phyloP scores from a whole-genome alignment of 2,329 filamentous ascomycete species.

The Aspergillus sp. region DNA sequence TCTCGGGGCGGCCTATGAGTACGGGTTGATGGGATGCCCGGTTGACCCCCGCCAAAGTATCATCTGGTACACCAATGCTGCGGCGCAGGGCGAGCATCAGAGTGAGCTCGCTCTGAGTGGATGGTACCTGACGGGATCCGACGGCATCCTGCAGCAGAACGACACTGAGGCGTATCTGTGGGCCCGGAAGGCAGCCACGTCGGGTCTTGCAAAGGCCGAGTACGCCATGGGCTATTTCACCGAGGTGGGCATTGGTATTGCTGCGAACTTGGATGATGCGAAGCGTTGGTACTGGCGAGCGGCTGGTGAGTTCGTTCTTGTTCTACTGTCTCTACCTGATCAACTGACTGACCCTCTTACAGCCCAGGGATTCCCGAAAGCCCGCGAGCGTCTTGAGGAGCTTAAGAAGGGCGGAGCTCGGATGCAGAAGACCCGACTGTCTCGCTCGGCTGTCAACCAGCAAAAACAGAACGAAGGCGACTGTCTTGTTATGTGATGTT shows the following conservation, averaged over 20 bases:
- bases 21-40: constrained; percentile 76
- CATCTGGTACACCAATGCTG: constrained; percentile 89
- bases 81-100: constrained; percentile 91
- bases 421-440: constrained; percentile 72
- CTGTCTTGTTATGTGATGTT: constrained; percentile 55
- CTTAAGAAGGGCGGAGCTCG: constrained; percentile 77
- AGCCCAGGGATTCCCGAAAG: constrained; percentile 95
- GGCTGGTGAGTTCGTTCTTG: constrained; percentile 66
- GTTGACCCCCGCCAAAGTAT: constrained; percentile 85
- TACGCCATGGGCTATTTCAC: constrained; percentile 99
- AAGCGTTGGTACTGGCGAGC: constrained; percentile 98
- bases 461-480: constrained; percentile 88
- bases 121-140: constrained; percentile 93
- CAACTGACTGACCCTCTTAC: constrained; percentile 8
- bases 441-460: constrained; percentile 75
- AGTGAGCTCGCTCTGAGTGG: constrained; percentile 79
- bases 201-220: constrained; percentile 87
- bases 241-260: constrained; percentile 87
- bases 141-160: constrained; percentile 83
- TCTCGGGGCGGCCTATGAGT: constrained; percentile 84
- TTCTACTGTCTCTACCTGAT: neutral
- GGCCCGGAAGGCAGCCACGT: constrained; percentile 88
- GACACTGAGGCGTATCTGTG: constrained; percentile 97
- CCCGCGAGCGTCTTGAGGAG: constrained; percentile 87
- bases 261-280: constrained; percentile 85